These are phyloP conservation scores for Aspergillus quadrilineatus DNA, from an alignment of 2,329 filamentous ascomycete genomes.

Conservation along the genomic window DNA sequence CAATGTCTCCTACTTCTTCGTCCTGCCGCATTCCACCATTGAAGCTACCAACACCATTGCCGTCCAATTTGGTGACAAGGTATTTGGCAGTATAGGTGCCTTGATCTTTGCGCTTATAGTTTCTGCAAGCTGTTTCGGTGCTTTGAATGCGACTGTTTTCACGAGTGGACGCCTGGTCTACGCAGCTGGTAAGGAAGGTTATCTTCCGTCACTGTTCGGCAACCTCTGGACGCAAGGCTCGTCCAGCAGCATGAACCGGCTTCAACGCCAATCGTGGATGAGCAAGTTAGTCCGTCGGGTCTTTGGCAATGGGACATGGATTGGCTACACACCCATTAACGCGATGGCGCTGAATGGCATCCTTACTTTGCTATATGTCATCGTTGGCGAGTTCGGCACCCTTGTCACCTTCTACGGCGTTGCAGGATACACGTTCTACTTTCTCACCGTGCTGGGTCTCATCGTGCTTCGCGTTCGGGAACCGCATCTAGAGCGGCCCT, in stretches of 20 bases:
- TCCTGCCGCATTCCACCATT: slow-evolving; percentile 76
- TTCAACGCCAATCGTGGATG: slow-evolving; percentile 54
- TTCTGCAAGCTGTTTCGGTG: slow-evolving; percentile 87
- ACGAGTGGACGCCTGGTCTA: slow-evolving; percentile 91
- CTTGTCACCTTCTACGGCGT: slow-evolving; percentile 97
- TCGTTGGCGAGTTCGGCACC: slow-evolving; percentile 86
- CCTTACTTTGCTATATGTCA: slow-evolving; percentile 73
- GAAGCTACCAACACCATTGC: slow-evolving; percentile 93
- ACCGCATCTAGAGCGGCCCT: slow-evolving; percentile 83
- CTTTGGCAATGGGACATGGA: slow-evolving; percentile 72
- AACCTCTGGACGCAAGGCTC: slow-evolving; percentile 67
- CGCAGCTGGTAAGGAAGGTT: slow-evolving; percentile 91
- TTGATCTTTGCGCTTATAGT: slow-evolving; percentile 86
- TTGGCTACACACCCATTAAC: slow-evolving; percentile 93
- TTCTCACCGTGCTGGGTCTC: slow-evolving; percentile 86
- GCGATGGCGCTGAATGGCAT: slow-evolving; percentile 79
- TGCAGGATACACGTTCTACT: slow-evolving; percentile 96
- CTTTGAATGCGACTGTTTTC: slow-evolving; percentile 91
- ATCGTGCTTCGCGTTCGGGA: slow-evolving; percentile 87
- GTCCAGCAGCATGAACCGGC: slow-evolving; percentile 31
- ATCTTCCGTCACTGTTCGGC: slow-evolving; percentile 80
- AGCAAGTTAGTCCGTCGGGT: slow-evolving; percentile 60
- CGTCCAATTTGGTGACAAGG: slow-evolving; percentile 84
- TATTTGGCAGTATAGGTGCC: slow-evolving; percentile 81
- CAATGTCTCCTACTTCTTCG: slow-evolving; percentile 91